Percentiles rank a stretch among this genome's conserved stretches.
Conservation (phyloP, 2,329 filamentous ascomycete species). For the Diaporthe sp. region DNA sequence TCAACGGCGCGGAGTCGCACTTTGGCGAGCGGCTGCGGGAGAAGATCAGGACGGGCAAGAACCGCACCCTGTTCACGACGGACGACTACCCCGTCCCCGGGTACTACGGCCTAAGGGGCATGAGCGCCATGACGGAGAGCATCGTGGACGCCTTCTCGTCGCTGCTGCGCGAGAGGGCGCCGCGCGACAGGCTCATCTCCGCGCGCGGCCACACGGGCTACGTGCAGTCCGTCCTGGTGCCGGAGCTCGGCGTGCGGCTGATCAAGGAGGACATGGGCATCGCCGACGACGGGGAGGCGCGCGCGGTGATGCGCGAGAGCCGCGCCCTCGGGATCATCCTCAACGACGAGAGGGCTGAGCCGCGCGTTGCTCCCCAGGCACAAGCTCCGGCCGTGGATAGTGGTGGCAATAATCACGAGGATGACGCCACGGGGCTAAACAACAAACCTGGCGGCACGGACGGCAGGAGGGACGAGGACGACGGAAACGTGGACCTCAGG, state of each 20-base stretch:
- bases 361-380: constrained; percentile 43
- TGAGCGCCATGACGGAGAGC: constrained; percentile 78
- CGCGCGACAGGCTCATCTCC: constrained; percentile 75
- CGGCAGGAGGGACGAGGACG: constrained; percentile 26
- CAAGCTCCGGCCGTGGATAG: neutral
- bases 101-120: constrained; percentile 85
- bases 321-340: constrained; percentile 75
- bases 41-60: constrained; percentile 68
- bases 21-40: constrained; percentile 70
- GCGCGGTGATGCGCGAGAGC: constrained; percentile 74
- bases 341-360: constrained; percentile 73
- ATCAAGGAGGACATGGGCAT: constrained; percentile 69
- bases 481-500: constrained; percentile 9
- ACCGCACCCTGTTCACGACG: constrained; percentile 70
- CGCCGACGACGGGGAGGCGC: constrained; percentile 54
- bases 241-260: constrained; percentile 71
- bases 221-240: constrained; percentile 81
- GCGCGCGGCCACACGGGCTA: constrained; percentile 76
- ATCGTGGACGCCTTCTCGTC: constrained; percentile 72
- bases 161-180: constrained; percentile 71
- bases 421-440: constrained; percentile 39
- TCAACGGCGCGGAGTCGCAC: constrained; percentile 71
- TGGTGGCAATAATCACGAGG: constrained; percentile 42
- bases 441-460: constrained; percentile 44
- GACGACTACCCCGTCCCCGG: constrained; percentile 75